phyloP scores from a whole-genome alignment of 2,329 filamentous ascomycete species.

The Aspergillus persii region DNA sequence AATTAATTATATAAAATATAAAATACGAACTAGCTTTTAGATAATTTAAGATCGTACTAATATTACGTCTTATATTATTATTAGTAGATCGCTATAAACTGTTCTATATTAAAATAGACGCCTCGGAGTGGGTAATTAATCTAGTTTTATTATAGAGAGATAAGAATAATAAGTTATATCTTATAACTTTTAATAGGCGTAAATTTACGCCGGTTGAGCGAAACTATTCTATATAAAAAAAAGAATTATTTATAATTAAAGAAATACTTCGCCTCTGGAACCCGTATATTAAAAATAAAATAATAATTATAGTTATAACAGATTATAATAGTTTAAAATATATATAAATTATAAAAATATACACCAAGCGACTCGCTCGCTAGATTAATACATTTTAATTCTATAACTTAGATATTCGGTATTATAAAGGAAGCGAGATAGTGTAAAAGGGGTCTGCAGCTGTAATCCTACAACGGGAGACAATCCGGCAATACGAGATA shows the following conservation, averaged over 20 bases:
- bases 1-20: background rate
- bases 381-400: background rate
- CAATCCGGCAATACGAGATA: too few relatives aligned
- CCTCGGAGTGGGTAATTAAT: background rate
- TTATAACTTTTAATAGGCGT: background rate
- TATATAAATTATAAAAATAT: background rate
- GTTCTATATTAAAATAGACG: background rate
- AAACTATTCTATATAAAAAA: background rate
- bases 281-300: background rate
- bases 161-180: background rate
- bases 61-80: background rate
- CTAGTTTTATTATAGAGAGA: background rate
- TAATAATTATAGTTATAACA: background rate
- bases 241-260: background rate
- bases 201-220: background rate
- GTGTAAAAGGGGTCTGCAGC: too few relatives aligned
- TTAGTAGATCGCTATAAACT: background rate
- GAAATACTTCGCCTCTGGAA: background rate
- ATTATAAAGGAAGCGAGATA: background rate
- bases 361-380: background rate
- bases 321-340: background rate
- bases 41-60: background rate
- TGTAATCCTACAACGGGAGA: too few relatives aligned
- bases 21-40: background rate
- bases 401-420: background rate